Evolutionary conservation across 345 rosid genomes (phyloP), one percentile per base, ranked within the genome.

Genomic region (Brassica rapa): DNA sequence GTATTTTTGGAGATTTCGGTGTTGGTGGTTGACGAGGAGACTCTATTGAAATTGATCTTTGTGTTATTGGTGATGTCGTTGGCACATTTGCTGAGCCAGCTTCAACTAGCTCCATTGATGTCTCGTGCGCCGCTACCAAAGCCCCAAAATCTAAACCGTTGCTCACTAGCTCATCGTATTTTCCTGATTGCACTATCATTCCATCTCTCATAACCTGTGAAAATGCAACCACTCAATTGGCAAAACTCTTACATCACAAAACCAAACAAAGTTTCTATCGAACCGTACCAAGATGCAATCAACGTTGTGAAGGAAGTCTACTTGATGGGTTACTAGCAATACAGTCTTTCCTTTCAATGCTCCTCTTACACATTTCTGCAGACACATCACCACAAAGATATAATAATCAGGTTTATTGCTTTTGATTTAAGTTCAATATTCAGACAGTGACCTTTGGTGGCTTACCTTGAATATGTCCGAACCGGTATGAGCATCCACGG

Each of bases 401-500:
- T 15, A 46, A 46, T 16, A 46, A 14, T 46, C 55, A 25, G 29
- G 29, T 25, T 2, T 25, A 25, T 25, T 25, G 29, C 29, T 25
- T 25, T 25, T 25, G 29, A 2, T 25, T 25, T 25, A 25, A 25
- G 4, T 25, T 25, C 4, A 25, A 25, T 25, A 25, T 25, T 25
- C 29, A 25, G 4, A 25, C 29, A 25, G 4, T 0, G 29, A 25
- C 29, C 29, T 25, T 25, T 2, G 57, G 14, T 59, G 27, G 27
- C 30, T 12, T 37, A 92, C 98, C 97, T 94, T 94, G 77, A 85
- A 94, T 66, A 94, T 91, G 74, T 89, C 91, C 68, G 97, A 84
- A 8, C 98, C 98, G 1, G 97, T 94, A 78, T 94, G 98, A 65
- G 98, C 97, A 89, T 94, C 98, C 35, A 94, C 98, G 16, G 97